Evolutionary conservation across 768 basidiomycete genomes (phyloP).

Genomic region (Lactifluus rugatus): DNA sequence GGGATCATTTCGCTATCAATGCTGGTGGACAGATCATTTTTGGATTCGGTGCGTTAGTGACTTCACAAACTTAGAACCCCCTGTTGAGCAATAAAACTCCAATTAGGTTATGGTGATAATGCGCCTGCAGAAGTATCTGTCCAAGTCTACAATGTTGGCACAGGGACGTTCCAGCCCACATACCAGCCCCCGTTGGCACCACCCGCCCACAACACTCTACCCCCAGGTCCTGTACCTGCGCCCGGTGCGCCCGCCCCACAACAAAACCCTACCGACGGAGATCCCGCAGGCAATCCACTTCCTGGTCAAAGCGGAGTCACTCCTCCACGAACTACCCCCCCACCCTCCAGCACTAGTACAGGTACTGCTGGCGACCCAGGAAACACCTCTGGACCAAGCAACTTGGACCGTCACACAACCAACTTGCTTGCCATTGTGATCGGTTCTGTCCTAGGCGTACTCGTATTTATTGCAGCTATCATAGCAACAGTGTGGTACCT

Average conservation of each 20-base stretch:
- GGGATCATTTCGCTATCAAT: constrained; percentile 65
- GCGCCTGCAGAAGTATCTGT: constrained; percentile 48
- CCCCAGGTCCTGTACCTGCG: constrained; percentile 20
- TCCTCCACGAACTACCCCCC: not conserved
- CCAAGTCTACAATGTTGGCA: constrained; percentile 38
- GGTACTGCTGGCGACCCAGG: constrained; percentile 12
- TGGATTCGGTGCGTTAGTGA: constrained; percentile 54
- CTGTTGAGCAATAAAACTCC: not conserved
- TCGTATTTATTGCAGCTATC: constrained; percentile 41
- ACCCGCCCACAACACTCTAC: constrained; percentile 24
- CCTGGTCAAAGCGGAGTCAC: constrained; percentile 17
- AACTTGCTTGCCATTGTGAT: constrained; percentile 43
- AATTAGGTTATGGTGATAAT: constrained; percentile 37
- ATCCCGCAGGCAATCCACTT: not conserved
- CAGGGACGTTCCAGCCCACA: constrained; percentile 30
- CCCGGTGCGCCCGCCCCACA: constrained; percentile 14
- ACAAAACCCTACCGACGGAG: not conserved
- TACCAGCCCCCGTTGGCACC: constrained; percentile 29
- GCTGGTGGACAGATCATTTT: constrained; percentile 58
- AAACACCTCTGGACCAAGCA: not conserved
- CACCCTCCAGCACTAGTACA: constrained; percentile 14
- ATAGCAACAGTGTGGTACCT: constrained; percentile 37
- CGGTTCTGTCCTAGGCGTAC: constrained; percentile 50
- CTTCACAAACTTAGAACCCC: not conserved
- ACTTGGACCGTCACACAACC: not conserved